Evolutionary conservation across 2,329 filamentous ascomycete species (phyloP).

Genomic region (Aspergillus sp.): DNA sequence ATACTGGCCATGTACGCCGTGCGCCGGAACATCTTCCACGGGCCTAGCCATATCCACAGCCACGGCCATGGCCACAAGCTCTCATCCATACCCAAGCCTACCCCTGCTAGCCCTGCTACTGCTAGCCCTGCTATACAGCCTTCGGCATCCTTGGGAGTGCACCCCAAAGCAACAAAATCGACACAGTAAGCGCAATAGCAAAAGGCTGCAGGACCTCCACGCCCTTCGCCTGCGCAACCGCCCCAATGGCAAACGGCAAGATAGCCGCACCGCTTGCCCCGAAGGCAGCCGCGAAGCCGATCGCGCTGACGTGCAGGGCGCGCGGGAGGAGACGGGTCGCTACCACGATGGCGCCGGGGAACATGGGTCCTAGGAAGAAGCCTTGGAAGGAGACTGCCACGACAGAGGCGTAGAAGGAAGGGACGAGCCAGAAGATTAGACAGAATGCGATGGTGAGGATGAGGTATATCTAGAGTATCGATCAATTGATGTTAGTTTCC

Average conservation of each 20-base stretch:
- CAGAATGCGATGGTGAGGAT: slow-evolving; percentile 62
- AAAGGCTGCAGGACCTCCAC: slow-evolving; percentile 62
- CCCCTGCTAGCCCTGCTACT: no score
- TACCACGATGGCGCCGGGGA: slow-evolving; percentile 71
- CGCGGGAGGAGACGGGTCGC: slow-evolving; percentile 72
- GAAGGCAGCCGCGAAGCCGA: slow-evolving; percentile 77
- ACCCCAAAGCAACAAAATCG: slow-evolving; percentile 53
- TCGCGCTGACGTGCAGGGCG: slow-evolving; percentile 73
- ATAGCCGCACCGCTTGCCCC: slow-evolving; percentile 66
- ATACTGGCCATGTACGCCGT: slow-evolving; percentile 10
- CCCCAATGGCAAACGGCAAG: slow-evolving; percentile 47
- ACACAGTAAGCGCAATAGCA: slow-evolving; percentile 42
- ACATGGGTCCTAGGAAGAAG: slow-evolving; percentile 78
- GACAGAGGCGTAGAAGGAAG: slow-evolving; percentile 70
- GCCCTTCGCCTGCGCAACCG: slow-evolving; percentile 54
- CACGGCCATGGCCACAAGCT: neutral
- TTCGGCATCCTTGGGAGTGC: slow-evolving; percentile 12
- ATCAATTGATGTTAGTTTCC: slow-evolving; percentile 9
- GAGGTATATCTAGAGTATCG: slow-evolving; percentile 61
- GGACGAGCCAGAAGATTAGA: slow-evolving; percentile 78
- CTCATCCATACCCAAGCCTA: neutral
- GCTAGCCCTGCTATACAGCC: no score
- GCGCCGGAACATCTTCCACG: slow-evolving; percentile 12
- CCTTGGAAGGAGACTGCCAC: slow-evolving; percentile 71
- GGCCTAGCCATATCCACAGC: slow-evolving; percentile 1